These are phyloP conservation scores for Penicillium vulpinum DNA, from an alignment of 2,329 filamentous ascomycete genomes.

Conservation along the genomic window DNA sequence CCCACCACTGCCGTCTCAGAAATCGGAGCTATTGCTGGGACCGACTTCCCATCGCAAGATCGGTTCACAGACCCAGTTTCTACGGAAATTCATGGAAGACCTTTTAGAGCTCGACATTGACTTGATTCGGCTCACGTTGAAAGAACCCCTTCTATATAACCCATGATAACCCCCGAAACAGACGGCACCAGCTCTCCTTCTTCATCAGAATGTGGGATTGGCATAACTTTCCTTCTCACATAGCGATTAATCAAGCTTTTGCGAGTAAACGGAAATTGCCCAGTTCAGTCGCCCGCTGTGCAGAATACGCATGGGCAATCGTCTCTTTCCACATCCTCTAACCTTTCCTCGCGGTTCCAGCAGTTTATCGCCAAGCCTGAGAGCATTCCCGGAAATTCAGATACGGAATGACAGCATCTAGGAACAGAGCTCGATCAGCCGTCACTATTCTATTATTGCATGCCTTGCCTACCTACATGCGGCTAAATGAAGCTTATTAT, in stretches of 20 bases:
- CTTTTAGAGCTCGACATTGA: background rate
- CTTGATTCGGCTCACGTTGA: background rate
- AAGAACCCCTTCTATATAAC: background rate
- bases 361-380: background rate
- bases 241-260: background rate
- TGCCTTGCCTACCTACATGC: background rate
- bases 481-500: background rate
- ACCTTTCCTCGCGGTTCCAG: background rate
- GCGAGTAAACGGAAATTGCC: background rate
- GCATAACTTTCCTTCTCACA: background rate
- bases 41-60: background rate
- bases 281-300: background rate
- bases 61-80: background rate
- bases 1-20: background rate
- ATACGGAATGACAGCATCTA: background rate
- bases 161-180: background rate
- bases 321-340: background rate
- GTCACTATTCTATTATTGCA: background rate
- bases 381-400: background rate
- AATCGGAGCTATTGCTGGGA: background rate
- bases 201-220: background rate
- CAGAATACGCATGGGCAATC: background rate
- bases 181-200: background rate
- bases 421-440: conserved; percentile 1
- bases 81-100: background rate